These are phyloP conservation scores for Cryptococcus floricola DNA, from an alignment of 1,284 basidiomycete genomes.

Conservation along the genomic window DNA sequence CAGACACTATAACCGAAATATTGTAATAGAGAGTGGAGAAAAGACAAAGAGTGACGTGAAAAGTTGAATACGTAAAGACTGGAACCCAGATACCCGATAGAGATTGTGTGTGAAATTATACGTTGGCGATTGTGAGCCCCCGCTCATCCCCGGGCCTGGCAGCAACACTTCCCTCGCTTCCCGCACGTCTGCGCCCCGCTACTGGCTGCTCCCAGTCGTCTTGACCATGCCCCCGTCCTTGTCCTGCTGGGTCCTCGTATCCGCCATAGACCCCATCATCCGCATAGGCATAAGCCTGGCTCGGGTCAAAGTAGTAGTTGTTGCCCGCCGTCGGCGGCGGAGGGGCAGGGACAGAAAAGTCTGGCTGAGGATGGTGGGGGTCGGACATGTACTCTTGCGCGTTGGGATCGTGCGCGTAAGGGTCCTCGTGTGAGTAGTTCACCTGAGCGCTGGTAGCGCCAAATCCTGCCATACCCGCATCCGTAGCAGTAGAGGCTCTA, in stretches of 20 bases:
- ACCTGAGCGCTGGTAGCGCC: slow-evolving; percentile 27
- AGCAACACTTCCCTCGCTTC: slow-evolving; percentile 12
- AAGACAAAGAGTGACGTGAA: background rate
- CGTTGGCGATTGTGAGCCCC: slow-evolving; percentile 9
- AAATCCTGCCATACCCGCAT: slow-evolving; percentile 34
- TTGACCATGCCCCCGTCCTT: slow-evolving; percentile 4
- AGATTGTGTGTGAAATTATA: slow-evolving; percentile 5
- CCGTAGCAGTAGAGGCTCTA: slow-evolving; percentile 32
- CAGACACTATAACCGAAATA: background rate
- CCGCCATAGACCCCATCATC: slow-evolving; percentile 27
- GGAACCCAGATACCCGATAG: background rate
- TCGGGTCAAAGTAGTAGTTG: slow-evolving; percentile 44
- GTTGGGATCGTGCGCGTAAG: slow-evolving; percentile 1
- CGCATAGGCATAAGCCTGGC: slow-evolving; percentile 32
- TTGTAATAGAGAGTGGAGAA: background rate
- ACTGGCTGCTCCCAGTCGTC: background rate
- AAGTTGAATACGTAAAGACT: background rate
- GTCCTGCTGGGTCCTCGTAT: slow-evolving; percentile 10
- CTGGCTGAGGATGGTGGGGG: slow-evolving; percentile 8
- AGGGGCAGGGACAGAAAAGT: slow-evolving; percentile 3
- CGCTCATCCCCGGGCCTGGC: slow-evolving; percentile 3
- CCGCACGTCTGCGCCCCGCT: slow-evolving; percentile 3
- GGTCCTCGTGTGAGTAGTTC: slow-evolving; percentile 9
- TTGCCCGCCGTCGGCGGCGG: background rate
- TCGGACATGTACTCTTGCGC: slow-evolving; percentile 2